Base-by-base conservation (phyloP, 2,329 filamentous ascomycete species). In the Beauveria varroae region DNA sequence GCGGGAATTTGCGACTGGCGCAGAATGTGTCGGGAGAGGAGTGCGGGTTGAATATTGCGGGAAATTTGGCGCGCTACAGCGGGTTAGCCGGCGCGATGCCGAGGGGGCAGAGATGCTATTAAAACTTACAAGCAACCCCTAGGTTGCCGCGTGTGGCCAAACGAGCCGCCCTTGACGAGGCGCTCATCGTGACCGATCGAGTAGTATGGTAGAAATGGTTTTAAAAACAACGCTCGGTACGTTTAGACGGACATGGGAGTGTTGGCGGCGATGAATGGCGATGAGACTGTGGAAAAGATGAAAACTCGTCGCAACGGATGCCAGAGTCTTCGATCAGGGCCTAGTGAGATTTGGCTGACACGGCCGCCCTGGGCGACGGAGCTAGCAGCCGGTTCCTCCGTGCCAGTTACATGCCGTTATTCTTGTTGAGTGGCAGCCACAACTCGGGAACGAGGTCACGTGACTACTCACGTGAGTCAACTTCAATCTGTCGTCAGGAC, bases 71-170 rank as follows among this genome's bases (percentile, higher is more conserved):
- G 77, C 65, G 79, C 81, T 78, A 68, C 58, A 63, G 22, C 43
- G 24, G 65, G 76, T 63, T 49, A 58, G 57, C 59, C 34, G 53
- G 41, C 52, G 47, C 41, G 41, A 55, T 60, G 62, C 60, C 41
- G 30, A 12, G 16, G 44, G 56, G 44, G 53, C 57, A 52, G 22
- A 6, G 26, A 14, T 18, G 46, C 5, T 7, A 62, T 9, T 3
- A 62, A 65, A 70, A 64, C 75, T 73, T 71, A 81, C 80, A 76
- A 69, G 76, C 75, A 52, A 77, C 76, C 68, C 79, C 65, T 66
- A 85, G 78, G 65, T 81, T 78, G 75, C 80, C 82, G 66, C 80
- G 75, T 68, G 79, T 73, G 64, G 80, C 81, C 76, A 81, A 76
- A 63, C 81, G 81, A 73, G 81, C 82, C 68, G 82, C 77, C 69